Evolutionary conservation across 352 stramenopile genomes (phyloP), one percentile per base, ranked within the genome.

Genomic region (Paralagenidium karlingii): DNA sequence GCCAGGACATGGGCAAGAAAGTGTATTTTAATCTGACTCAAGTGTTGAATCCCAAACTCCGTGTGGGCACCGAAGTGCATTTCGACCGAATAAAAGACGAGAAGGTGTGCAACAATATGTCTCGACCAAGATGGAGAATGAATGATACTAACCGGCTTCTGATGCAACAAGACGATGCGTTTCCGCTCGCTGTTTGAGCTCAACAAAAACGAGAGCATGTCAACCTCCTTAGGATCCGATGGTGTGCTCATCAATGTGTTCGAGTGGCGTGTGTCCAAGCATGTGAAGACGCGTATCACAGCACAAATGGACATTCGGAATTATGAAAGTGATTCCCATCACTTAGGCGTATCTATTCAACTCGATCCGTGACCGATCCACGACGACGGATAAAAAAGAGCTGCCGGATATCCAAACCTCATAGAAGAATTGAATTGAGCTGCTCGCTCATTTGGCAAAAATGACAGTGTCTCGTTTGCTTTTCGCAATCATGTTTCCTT

Each of bases 381-480:
- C n/a, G n/a, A n/a, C n/a, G n/a, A n/a, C n/a, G n/a, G n/a, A n/a
- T n/a, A n/a, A n/a, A n/a, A n/a, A n/a, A n/a, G n/a, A n/a, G n/a
- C n/a, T n/a, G n/a, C n/a, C n/a, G n/a, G n/a, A n/a, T n/a, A n/a
- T n/a, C n/a, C n/a, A n/a, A n/a, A n/a, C n/a, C n/a, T n/a, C n/a
- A n/a, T n/a, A n/a, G n/a, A n/a, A n/a, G n/a, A n/a, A n/a, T n/a
- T n/a, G n/a, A n/a, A n/a, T n/a, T n/a, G n/a, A n/a, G n/a, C n/a
- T n/a, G n/a, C n/a, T n/a, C n/a, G n/a, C n/a, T 62, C 60, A 90
- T 50, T 87, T 87, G 38, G 75, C 75, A 56, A 81, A 92, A 48
- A 92, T 87, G 46, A 92, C 73, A 3, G 78, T 92, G 55, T 92
- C 78, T 8, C 75, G 73, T 51, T 92, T 92, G 41, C 63, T 78